Conservation (phyloP, 2,329 filamentous ascomycete species). For the Microdochium bolleyi region DNA sequence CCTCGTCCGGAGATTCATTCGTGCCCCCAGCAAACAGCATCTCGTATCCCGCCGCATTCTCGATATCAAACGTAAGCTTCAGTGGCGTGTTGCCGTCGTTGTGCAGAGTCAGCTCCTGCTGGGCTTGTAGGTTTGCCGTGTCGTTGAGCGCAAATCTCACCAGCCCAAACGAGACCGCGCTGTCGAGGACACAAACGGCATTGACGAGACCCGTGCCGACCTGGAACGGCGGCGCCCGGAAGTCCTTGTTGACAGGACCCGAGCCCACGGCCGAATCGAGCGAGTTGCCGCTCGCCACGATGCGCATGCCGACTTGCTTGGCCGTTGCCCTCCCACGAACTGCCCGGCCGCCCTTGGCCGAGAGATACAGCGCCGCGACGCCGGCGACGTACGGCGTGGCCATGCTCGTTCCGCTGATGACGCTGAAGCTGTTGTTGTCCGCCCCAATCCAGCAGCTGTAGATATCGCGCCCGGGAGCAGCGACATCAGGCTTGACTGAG, state of each 20-base stretch:
- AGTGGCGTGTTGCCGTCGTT: conserved; percentile 31
- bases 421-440: conserved; percentile 13
- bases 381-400: conserved; percentile 29
- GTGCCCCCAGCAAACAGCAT: conserved; percentile 9
- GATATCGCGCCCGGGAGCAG: conserved; percentile 32
- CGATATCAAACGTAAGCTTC: conserved; percentile 29
- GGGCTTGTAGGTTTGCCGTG: conserved; percentile 22
- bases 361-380: conserved; percentile 18
- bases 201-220: conserved; percentile 20
- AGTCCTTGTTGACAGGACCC: neutral
- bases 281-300: conserved; percentile 13
- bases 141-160: conserved; percentile 29
- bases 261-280: conserved; percentile 9
- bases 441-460: conserved; percentile 27
- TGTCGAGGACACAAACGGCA: conserved; percentile 24
- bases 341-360: conserved; percentile 11
- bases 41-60: conserved; percentile 33
- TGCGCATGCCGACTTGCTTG: conserved; percentile 8
- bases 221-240: conserved; percentile 1
- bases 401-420: conserved; percentile 35
- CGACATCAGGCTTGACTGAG: conserved; percentile 32
- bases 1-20: neutral
- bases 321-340: conserved; percentile 3
- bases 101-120: conserved; percentile 27
- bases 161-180: conserved; percentile 20